These are phyloP conservation scores for Aspergillus pseudoviridinutans DNA, from an alignment of 2,329 filamentous ascomycete genomes.

Conservation along the genomic window DNA sequence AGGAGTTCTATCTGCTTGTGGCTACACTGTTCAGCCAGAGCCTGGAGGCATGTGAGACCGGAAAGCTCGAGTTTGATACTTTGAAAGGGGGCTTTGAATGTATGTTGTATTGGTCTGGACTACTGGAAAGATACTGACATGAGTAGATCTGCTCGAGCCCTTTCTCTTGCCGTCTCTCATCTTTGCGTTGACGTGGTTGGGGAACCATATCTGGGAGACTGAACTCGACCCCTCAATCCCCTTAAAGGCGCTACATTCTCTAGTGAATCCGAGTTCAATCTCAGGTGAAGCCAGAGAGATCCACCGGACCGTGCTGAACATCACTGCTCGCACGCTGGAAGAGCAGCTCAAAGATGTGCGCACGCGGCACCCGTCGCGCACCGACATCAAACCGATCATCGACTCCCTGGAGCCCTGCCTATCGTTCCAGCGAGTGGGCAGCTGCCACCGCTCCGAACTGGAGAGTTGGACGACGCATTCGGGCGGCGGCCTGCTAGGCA, in stretches of 20 bases:
- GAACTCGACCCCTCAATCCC: conserved; percentile 49
- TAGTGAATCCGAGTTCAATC: conserved; percentile 55
- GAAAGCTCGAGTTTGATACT: conserved; percentile 53
- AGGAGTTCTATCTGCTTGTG: conserved; percentile 61
- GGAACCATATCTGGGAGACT: conserved; percentile 52
- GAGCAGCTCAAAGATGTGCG: conserved; percentile 51
- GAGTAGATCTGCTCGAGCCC: conserved; percentile 56
- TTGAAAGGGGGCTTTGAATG: conserved; percentile 61
- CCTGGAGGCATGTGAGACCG: conserved; percentile 53
- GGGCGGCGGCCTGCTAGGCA: conserved; percentile 44
- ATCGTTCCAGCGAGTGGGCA: conserved; percentile 48
- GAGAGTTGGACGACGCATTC: conserved; percentile 50
- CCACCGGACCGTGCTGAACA: conserved; percentile 56
- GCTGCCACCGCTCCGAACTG: conserved; percentile 46
- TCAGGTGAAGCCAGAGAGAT: conserved; percentile 59
- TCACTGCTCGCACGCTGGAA: conserved; percentile 51
- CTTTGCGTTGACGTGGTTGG: conserved; percentile 57
- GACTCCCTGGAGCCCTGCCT: conserved; percentile 49
- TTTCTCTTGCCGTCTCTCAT: conserved; percentile 61
- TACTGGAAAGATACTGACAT: conserved; percentile 5
- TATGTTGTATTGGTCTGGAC: conserved; percentile 29
- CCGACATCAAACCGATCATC: conserved; percentile 51
- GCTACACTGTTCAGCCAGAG: conserved; percentile 61
- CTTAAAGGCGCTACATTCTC: conserved; percentile 53
- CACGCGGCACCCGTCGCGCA: conserved; percentile 46